A percentile compares a stretch with the other conserved stretches of the same genome.
Conservation (phyloP, 805 yeast species). For the Schizosaccharomyces japonicus region DNA sequence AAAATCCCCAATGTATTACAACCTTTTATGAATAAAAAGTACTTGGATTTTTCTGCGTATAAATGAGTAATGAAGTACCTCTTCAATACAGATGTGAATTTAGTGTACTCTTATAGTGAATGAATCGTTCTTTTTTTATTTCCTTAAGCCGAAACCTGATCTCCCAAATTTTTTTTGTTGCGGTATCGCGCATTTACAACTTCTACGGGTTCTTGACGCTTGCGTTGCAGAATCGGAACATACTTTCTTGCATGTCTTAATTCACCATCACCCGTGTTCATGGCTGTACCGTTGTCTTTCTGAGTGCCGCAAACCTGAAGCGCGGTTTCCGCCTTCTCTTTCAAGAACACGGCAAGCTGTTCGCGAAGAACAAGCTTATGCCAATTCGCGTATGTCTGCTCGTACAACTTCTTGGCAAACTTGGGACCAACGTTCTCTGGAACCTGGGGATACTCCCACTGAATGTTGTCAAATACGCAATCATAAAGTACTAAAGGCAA, state of each 20-base stretch:
- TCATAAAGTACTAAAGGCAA: conserved; percentile 69
- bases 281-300: not conserved
- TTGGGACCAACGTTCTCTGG: not conserved
- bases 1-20: not conserved
- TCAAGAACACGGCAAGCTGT: conserved; percentile 1
- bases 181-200: conserved; percentile 35
- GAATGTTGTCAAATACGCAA: conserved; percentile 41
- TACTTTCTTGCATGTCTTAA: conserved; percentile 38
- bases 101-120: too few relatives aligned
- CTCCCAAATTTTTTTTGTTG: not conserved
- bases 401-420: not conserved
- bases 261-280: conserved; percentile 57
- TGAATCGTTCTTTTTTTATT: too few relatives aligned
- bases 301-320: not conserved
- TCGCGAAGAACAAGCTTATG: not conserved
- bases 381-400: not conserved
- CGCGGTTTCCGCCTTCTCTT: conserved; percentile 15
- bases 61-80: too few relatives aligned
- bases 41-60: too few relatives aligned
- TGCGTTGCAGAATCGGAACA: conserved; percentile 32
- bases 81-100: too few relatives aligned
- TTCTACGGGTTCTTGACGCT: conserved; percentile 39
- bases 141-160: not conserved
- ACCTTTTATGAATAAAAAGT: not conserved
- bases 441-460: conserved; percentile 6